Evolutionary conservation across 139 green algal genomes (phyloP), one percentile per base, ranked within the genome.

Genomic region (Deuterostichococcus epilithicus): DNA sequence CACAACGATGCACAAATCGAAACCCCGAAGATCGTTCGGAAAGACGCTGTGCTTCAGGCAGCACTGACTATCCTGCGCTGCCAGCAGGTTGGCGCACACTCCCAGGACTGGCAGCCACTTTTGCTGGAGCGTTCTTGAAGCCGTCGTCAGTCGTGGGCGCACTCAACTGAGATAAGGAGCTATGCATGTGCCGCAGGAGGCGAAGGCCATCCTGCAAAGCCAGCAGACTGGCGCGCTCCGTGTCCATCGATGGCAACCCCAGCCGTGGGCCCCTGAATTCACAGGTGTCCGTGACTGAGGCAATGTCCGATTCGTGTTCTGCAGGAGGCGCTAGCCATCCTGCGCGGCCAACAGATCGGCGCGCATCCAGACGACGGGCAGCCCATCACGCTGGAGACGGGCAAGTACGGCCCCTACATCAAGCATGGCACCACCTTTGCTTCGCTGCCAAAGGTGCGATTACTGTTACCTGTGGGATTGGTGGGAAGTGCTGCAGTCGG

Each of bases 401-500:
- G 72, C n/a, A n/a, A 30, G 22, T 76, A 76, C 30, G 72, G 72
- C 30, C 82, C 82, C 23, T 89, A 89, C 74, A 38, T 89, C 6
- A 59, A 77, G 37, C 85, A 89, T 72, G 59, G n/a, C 1, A 47
- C 22, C 25, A 18, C 77, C n/a, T 81, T 38, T 35, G 84, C 78
- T 30, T 77, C 68, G n/a, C 75, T 89, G 73, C 74, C 74, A 23
- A 78, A 80, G 47, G 37, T 68, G 45, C 1, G 10, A 63, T 63
- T 28, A 63, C 10, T 20, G 52, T 28, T 20, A 63, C 18, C 52
- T 63, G 10, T 28, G n/a, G n/a, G n/a, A n/a, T n/a, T n/a, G n/a
- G 72, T 1, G 60, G n/a, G 35, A 34, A n/a, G n/a, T n/a, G n/a
- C n/a, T n/a, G n/a, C n/a, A n/a, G n/a, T n/a, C n/a, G n/a, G n/a